Base-by-base conservation (phyloP, 768 basidiomycete species). In the Collybia sordida region DNA sequence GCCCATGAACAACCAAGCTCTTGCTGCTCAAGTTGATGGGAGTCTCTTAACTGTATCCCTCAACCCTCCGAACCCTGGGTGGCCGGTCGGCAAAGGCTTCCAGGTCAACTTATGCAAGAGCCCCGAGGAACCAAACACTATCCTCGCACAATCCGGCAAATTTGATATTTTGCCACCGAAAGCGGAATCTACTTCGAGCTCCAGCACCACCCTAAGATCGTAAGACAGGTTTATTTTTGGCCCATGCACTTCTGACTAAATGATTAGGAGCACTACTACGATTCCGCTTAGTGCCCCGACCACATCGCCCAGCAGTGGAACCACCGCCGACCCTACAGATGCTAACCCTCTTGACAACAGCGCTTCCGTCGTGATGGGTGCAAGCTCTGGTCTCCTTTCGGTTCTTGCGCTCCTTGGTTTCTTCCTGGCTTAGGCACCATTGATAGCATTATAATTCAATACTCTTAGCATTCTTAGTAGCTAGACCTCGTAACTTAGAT, bases 81-180 rank as follows among this genome's bases (percentile, higher is more conserved):
- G 86, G 83, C 82, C 83, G 11, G 40, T 64, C n/a, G 86, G 85
- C 49, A 47, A 55, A 27, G 71, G 66, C 28, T 94, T 80, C 79
- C 85, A 80, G 49, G 75, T 95, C 67, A 90, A 93, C 72, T 65
- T 94, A 22, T 81, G 85, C 52, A 59, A 72, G 56, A 74, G 79
- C 55, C 53, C 73, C 3, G 48, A 75, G 17, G 45, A 81, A 47
- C 68, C 79, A 19, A 60, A 65, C 64, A 67, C 68, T 44, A 82
- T 93, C 56, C 75, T 82, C 46, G 89, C 90, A 34, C 90, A 94
- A 68, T 91, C 89, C 15, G 45, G 49, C 22, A 62, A 80, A 48
- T 94, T 93, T 67, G 68, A 58, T 39, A 75, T 80, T 46, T 65
- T 62, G 14, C 49, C 62, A 3, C 47, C 68, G 14, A 57, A 45